Evolutionary conservation across 192 early-diverging fungal genomes (phyloP), one percentile per base, ranked within the genome.

Genomic region (Geranomyces michiganensis): DNA sequence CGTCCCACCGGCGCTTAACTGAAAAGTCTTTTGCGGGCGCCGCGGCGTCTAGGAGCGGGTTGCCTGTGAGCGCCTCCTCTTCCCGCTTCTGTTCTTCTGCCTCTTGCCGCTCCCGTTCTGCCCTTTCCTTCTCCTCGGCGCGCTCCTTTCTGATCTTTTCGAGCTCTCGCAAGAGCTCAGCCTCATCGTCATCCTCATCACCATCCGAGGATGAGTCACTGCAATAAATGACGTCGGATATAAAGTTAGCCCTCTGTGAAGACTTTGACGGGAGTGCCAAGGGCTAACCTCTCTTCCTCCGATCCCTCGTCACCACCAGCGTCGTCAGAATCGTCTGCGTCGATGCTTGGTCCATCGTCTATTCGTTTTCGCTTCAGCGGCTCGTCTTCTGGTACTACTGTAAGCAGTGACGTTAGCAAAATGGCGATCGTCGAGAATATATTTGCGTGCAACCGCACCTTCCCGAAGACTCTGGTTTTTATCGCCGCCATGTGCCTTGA

Each of bases 1-100:
- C 96, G 75, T 99, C 96, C 97, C 96, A 97, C 60, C 93, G 84
- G 60, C 94, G 77, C 84, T 96, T 97, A 30, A 97, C 92, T 41
- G 75, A 90, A 75, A 92, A 96, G 77, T 87, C 89, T 70, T 67
- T 79, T 9, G 17, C 17, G 10, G 76, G 79, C 68, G 67, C 72
- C 1, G 68, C 76, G 43, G 81, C 64, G n/a, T 87, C 79, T 59
- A 99, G 80, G 46, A 98, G 69, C 10, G 95, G 96, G 78, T 98
- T 98, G 9, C 92, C 93, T 1, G 90, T 88, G 56, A 84, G 63
- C 14, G 84, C 85, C 55, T 85, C 87, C 43, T 91, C 87, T 65
- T 90, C 83, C 13, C 79, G 70, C 56, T 85, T 60, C 22, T 65
- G 70, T 65, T 88, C 89, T 56, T 85, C 85, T 74, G 84, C 84